phyloP scores from a whole-genome alignment of 148 eudicot genomes.

The Silene conica region DNA sequence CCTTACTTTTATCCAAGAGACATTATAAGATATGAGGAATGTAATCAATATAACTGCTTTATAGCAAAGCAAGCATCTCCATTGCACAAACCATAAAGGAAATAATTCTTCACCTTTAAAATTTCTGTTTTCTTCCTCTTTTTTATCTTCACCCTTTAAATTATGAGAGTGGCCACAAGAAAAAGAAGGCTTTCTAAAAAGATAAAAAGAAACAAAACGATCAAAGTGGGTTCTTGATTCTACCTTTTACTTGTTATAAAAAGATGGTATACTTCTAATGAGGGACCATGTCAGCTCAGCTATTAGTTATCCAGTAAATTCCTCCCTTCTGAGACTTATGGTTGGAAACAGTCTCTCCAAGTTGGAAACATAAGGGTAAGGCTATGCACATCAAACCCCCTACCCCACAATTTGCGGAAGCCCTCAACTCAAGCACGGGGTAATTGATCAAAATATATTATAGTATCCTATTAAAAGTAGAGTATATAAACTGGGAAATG shows the following conservation, averaged over 20 bases:
- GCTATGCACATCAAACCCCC: not conserved
- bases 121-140: slow-evolving; percentile 26
- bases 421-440: not conserved
- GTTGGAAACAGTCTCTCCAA: not conserved
- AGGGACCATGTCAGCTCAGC: slow-evolving; percentile 38
- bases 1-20: slow-evolving; percentile 30
- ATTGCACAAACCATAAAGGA: slow-evolving; percentile 42
- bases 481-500: not conserved
- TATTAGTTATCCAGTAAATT: slow-evolving; percentile 25
- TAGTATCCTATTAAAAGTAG: not conserved
- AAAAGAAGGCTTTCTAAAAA: slow-evolving; percentile 37
- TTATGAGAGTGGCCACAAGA: slow-evolving; percentile 35
- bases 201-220: slow-evolving; percentile 23
- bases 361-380: not conserved
- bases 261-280: slow-evolving; percentile 21
- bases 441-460: too few relatives aligned
- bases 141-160: slow-evolving; percentile 30
- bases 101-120: slow-evolving; percentile 45
- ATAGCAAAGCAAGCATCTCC: slow-evolving; percentile 58
- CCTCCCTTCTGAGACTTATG: not conserved
- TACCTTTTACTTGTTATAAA: slow-evolving; percentile 13
- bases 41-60: slow-evolving; percentile 49
- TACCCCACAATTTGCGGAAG: not conserved
- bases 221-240: slow-evolving; percentile 58
- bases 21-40: slow-evolving; percentile 58